Evolutionary conservation across 768 basidiomycete species (phyloP).

Genomic region (Megacollybia marginata): DNA sequence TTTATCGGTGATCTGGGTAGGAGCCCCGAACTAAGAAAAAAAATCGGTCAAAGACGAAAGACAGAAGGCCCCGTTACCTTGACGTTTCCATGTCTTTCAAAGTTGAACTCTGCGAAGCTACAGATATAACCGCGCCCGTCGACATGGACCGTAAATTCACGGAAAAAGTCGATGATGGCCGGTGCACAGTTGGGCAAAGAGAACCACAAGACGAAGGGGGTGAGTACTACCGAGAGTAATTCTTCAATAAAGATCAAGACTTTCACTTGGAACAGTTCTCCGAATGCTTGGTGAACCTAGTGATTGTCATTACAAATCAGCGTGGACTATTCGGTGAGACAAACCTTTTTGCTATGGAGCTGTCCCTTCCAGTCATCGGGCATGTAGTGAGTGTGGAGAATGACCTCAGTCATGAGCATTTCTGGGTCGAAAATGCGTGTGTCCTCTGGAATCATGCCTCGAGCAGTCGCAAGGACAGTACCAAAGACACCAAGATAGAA

Average conservation of each 20-base stretch:
- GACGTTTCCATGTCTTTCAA: slow-evolving; percentile 88
- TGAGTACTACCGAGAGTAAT: slow-evolving; percentile 83
- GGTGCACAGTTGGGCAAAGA: slow-evolving; percentile 87
- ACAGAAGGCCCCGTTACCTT: slow-evolving; percentile 41
- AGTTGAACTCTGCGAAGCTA: slow-evolving; percentile 97
- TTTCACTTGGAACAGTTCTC: slow-evolving; percentile 92
- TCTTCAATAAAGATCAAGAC: slow-evolving; percentile 82
- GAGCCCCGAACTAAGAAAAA: slow-evolving; percentile 71
- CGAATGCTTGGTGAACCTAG: slow-evolving; percentile 87
- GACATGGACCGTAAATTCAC: slow-evolving; percentile 95
- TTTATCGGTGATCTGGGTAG: slow-evolving; percentile 56
- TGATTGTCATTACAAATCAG: slow-evolving; percentile 2
- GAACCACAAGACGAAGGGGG: slow-evolving; percentile 91
- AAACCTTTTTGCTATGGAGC: slow-evolving; percentile 82
- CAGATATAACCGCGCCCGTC: slow-evolving; percentile 96
- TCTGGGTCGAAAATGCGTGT: slow-evolving; percentile 93
- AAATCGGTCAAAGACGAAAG: not conserved
- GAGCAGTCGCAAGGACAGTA: slow-evolving; percentile 77
- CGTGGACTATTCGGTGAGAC: slow-evolving; percentile 3
- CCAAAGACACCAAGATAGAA: slow-evolving; percentile 92
- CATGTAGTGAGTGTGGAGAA: slow-evolving; percentile 93
- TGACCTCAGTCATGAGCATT: slow-evolving; percentile 84
- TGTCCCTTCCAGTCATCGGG: slow-evolving; percentile 87
- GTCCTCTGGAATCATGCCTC: slow-evolving; percentile 95
- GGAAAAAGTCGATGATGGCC: slow-evolving; percentile 94